Conservation (phyloP, 2,329 filamentous ascomycete genomes). For the Epichloe bromicola region DNA sequence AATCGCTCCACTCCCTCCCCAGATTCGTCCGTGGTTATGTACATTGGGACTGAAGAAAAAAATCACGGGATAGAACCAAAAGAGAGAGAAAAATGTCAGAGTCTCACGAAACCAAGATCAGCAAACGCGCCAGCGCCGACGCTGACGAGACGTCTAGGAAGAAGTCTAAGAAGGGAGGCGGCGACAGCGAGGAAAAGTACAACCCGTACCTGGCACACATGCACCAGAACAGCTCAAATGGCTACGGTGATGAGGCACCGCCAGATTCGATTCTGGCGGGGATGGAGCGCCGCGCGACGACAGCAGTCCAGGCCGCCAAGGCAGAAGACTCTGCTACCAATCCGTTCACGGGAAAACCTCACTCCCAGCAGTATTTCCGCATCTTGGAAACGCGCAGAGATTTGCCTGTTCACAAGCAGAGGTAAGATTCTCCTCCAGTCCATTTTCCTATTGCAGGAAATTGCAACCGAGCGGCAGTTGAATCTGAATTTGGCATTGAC, state of each 20-base stretch:
- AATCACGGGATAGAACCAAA: not conserved
- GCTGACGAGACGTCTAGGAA: conserved; percentile 28
- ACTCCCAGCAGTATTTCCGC: conserved; percentile 76
- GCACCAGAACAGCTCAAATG: conserved; percentile 44
- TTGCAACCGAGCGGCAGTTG: too few relatives aligned
- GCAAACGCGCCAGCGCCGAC: conserved; percentile 33
- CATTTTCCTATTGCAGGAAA: too few relatives aligned
- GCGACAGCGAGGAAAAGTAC: conserved; percentile 24
- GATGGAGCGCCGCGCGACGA: conserved; percentile 70
- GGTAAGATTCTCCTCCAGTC: conserved; percentile 32
- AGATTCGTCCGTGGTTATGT: conserved; percentile 2
- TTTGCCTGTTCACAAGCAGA: conserved; percentile 84
- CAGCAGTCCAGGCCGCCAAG: conserved; percentile 55
- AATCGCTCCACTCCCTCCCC: not conserved
- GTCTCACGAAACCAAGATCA: conserved; percentile 17
- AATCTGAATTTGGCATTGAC: not conserved
- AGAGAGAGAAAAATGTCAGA: conserved; percentile 24
- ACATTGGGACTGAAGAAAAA: not conserved
- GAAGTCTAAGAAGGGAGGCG: conserved; percentile 28
- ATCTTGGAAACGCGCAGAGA: conserved; percentile 76
- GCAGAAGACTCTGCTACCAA: conserved; percentile 75
- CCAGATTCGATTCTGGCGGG: conserved; percentile 41
- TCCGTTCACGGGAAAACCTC: conserved; percentile 66
- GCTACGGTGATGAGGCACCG: conserved; percentile 17
- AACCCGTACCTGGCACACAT: conserved; percentile 92